phyloP scores from a whole-genome alignment of 371 early-diverging fungal species.

The Mortierella sp. region DNA sequence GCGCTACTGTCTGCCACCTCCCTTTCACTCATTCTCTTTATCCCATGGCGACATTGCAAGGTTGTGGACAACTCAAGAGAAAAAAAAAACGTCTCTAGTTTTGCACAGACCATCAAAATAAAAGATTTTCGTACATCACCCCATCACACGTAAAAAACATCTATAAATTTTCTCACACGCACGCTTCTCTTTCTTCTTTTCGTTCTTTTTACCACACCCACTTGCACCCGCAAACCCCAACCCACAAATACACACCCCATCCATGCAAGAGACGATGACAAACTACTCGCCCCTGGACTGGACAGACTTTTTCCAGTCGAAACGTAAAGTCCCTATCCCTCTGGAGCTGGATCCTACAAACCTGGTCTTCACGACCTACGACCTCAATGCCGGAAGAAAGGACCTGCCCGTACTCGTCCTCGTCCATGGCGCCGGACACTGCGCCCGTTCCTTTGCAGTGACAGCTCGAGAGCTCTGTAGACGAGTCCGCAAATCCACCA shows the following conservation, averaged over 20 bases:
- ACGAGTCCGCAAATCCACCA: conserved; percentile 58
- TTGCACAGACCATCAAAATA: background rate
- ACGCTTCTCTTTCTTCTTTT: background rate
- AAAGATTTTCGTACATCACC: too few species aligned
- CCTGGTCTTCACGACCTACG: conserved; percentile 33
- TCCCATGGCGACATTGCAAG: too few species aligned
- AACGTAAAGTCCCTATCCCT: background rate
- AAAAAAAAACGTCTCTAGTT: too few species aligned
- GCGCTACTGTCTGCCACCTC: too few species aligned
- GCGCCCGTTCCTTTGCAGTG: conserved; percentile 84
- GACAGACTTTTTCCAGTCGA: background rate
- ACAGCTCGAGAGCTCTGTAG: conserved; percentile 63
- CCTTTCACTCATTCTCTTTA: too few species aligned
- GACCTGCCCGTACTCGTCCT: conserved; percentile 79
- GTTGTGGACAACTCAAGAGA: too few species aligned
- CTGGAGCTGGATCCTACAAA: background rate
- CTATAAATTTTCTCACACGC: background rate
- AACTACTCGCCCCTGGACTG: background rate
- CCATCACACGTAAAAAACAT: too few species aligned
- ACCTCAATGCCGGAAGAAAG: conserved; percentile 42
- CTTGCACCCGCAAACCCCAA: background rate
- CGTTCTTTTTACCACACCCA: background rate
- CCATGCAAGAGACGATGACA: background rate
- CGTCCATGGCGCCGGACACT: conserved; percentile 92
- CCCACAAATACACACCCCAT: background rate